Evolutionary conservation across 345 rosid genomes (phyloP).

Genomic region (Psidium guajava): DNA sequence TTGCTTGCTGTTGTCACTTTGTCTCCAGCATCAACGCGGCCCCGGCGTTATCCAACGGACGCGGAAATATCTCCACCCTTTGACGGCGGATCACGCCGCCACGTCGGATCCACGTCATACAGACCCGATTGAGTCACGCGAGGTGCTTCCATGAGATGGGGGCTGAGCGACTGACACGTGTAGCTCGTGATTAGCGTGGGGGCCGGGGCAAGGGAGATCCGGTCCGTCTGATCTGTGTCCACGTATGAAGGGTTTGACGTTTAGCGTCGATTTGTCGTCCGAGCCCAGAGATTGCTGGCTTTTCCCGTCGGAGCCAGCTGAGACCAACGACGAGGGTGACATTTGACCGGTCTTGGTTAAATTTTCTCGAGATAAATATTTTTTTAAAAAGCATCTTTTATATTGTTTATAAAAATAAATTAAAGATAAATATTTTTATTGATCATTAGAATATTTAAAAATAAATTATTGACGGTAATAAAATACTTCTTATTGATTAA

Average conservation of each 20-base stretch:
- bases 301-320: background rate
- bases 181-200: too few relatives aligned
- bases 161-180: background rate
- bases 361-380: too few relatives aligned
- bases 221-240: constrained; percentile 12
- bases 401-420: too few relatives aligned
- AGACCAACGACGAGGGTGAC: background rate
- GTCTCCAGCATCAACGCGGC: background rate
- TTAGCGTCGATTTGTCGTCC: background rate
- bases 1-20: background rate
- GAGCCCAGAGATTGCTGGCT: background rate
- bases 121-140: too few relatives aligned
- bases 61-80: background rate
- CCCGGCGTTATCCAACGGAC: background rate
- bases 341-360: background rate
- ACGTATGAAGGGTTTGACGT: constrained; percentile 11
- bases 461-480: too few relatives aligned
- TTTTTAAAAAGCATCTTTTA: too few relatives aligned
- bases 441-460: too few relatives aligned
- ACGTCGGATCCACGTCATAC: constrained; percentile 24
- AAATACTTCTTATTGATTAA: too few relatives aligned
- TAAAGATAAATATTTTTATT: too few relatives aligned
- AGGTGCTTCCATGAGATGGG: background rate
- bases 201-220: background rate
- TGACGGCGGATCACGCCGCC: constrained; percentile 10